Conservation (phyloP, 805 yeast species). For the Yamadazyma phyllophila region DNA sequence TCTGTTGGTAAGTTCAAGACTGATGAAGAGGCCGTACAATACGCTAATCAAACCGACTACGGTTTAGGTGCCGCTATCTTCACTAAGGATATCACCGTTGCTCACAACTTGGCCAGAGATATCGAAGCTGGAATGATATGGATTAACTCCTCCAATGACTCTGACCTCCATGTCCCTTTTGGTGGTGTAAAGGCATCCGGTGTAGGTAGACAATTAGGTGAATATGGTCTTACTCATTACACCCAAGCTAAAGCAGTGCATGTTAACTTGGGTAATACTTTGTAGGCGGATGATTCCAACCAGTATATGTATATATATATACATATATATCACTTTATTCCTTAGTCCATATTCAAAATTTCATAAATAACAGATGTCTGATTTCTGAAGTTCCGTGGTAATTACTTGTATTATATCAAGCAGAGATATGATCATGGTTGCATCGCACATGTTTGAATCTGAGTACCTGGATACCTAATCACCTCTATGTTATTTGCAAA, state of each 20-base stretch:
- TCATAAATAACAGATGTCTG: too few relatives aligned
- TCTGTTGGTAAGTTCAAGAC: slow-evolving; percentile 61
- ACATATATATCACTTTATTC: neutral
- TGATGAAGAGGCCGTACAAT: slow-evolving; percentile 64
- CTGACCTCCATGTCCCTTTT: slow-evolving; percentile 54
- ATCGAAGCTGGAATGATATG: slow-evolving; percentile 45
- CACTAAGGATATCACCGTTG: slow-evolving; percentile 62
- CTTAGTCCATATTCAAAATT: too few relatives aligned
- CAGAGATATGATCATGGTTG: too few relatives aligned
- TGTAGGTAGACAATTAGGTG: slow-evolving; percentile 78
- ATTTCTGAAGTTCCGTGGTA: too few relatives aligned
- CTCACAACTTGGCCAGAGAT: slow-evolving; percentile 60
- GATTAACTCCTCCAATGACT: slow-evolving; percentile 47
- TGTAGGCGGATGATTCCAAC: neutral
- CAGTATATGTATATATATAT: neutral
- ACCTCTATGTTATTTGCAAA: too few relatives aligned
- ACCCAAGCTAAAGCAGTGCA: slow-evolving; percentile 77
- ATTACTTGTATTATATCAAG: too few relatives aligned
- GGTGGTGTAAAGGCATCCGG: slow-evolving; percentile 83
- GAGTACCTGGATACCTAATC: too few relatives aligned
- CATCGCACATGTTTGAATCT: too few relatives aligned
- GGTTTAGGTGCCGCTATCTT: slow-evolving; percentile 85
- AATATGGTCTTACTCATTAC: slow-evolving; percentile 66
- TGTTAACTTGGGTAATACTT: slow-evolving; percentile 53
- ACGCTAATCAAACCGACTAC: slow-evolving; percentile 71